Evolutionary conservation across 805 yeast species (phyloP).

Genomic region (Danielia reshetovae): DNA sequence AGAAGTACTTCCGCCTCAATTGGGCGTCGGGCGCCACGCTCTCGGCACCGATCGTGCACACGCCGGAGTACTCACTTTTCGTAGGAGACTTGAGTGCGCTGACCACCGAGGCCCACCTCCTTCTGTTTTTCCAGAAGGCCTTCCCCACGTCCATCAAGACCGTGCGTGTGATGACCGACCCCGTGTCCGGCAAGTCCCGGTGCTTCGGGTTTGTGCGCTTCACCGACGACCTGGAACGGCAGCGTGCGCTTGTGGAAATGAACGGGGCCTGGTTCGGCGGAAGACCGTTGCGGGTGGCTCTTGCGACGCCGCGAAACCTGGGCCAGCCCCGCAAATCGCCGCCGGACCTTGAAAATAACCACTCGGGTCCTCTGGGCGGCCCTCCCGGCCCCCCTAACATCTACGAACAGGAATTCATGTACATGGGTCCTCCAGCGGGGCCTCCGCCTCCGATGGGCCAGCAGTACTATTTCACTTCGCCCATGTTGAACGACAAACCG

Average conservation of each 20-base stretch:
- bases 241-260: slow-evolving; percentile 67
- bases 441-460: slow-evolving; percentile 10
- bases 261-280: slow-evolving; percentile 80
- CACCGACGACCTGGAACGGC: slow-evolving; percentile 64
- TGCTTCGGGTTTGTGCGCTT: slow-evolving; percentile 82
- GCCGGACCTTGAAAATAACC: background rate
- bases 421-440: slow-evolving; percentile 12
- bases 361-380: slow-evolving; percentile 1
- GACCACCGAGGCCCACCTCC: slow-evolving; percentile 74
- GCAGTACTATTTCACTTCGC: slow-evolving; percentile 3
- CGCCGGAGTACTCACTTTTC: slow-evolving; percentile 73
- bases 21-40: slow-evolving; percentile 86
- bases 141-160: slow-evolving; percentile 66
- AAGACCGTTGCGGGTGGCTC: slow-evolving; percentile 69
- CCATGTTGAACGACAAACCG: slow-evolving; percentile 2
- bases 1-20: slow-evolving; percentile 66
- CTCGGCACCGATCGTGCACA: slow-evolving; percentile 62
- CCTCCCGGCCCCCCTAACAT: slow-evolving; percentile 10
- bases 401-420: slow-evolving; percentile 13
- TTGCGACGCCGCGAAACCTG: slow-evolving; percentile 66
- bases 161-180: slow-evolving; percentile 83
- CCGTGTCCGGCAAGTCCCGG: slow-evolving; percentile 69
- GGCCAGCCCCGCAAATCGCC: slow-evolving; percentile 7
- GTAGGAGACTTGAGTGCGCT: slow-evolving; percentile 81
- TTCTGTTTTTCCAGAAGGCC: slow-evolving; percentile 65